Percentiles rank a stretch among this genome's conserved stretches.
Evolutionary conservation across 495 filamentous ascomycete genomes (phyloP).

Genomic region (Evernia prunastri): DNA sequence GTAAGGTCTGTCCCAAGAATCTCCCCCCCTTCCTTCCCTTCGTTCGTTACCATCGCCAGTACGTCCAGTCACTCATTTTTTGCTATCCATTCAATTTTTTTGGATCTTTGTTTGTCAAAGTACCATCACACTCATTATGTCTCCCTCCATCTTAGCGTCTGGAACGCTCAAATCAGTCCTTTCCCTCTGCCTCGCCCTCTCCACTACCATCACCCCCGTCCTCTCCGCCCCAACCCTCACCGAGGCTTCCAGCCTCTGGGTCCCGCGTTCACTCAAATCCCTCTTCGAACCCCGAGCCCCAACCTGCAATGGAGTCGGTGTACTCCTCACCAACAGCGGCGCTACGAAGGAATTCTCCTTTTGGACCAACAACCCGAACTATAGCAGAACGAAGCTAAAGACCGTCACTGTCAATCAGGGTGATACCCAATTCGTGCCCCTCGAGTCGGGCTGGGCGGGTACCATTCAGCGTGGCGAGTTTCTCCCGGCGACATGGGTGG

Average conservation of each 20-base stretch:
- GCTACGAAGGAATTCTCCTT: not conserved
- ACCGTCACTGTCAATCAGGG: not conserved
- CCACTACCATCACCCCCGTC: not conserved
- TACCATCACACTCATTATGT: not conserved
- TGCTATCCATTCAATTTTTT: not conserved
- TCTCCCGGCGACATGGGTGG: conserved; percentile 3
- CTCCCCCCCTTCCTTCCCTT: not conserved
- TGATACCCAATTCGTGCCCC: conserved; percentile 1
- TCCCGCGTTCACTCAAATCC: not conserved
- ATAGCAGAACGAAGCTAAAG: not conserved
- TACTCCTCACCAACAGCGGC: not conserved
- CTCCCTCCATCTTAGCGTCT: not conserved
- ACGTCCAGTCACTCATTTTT: conserved; percentile 3
- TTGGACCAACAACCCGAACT: not conserved
- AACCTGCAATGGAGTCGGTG: not conserved
- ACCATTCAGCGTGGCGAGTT: not conserved
- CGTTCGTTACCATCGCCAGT: not conserved
- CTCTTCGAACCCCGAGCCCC: not conserved
- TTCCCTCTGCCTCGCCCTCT: conserved; percentile 4
- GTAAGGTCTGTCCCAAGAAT: not conserved
- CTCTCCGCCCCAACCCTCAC: conserved; percentile 4
- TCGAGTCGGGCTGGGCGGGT: not conserved
- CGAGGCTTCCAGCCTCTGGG: not conserved
- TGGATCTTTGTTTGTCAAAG: conserved; percentile 8
- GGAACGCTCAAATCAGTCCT: conserved; percentile 8